A percentile compares a stretch with the other conserved stretches of the same genome.
These are phyloP conservation scores for Dovyalis caffra DNA, from an alignment of 345 rosid genomes.

Conservation along the genomic window DNA sequence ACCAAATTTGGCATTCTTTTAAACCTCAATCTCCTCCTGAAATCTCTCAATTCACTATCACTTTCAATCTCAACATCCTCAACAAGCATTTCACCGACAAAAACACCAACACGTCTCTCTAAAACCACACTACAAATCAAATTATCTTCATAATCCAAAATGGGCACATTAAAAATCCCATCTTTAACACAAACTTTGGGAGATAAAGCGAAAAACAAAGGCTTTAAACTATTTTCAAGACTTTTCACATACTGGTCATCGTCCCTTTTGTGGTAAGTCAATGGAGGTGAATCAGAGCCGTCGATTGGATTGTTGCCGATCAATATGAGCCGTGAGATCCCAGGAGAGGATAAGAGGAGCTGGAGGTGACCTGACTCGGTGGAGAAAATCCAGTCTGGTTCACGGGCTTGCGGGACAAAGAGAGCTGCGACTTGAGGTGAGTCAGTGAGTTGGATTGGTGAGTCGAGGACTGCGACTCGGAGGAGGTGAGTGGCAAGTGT, in stretches of 20 bases:
- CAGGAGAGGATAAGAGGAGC: slow-evolving; percentile 56
- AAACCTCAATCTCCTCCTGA: slow-evolving; percentile 81
- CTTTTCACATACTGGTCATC: slow-evolving; percentile 19
- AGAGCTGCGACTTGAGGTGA: slow-evolving; percentile 58
- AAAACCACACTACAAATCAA: slow-evolving; percentile 45
- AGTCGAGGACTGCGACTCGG: slow-evolving; percentile 79
- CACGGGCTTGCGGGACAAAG: slow-evolving; percentile 66
- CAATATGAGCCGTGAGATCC: slow-evolving; percentile 61
- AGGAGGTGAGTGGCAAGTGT: slow-evolving; percentile 32
- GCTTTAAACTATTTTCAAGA: slow-evolving; percentile 36
- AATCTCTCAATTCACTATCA: slow-evolving; percentile 38
- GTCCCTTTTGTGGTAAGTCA: slow-evolving; percentile 14
- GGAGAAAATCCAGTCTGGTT: slow-evolving; percentile 80
- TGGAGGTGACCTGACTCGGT: slow-evolving; percentile 87
- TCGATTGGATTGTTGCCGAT: slow-evolving; percentile 44
- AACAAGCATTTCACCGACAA: slow-evolving; percentile 74
- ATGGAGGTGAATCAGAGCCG: slow-evolving; percentile 14
- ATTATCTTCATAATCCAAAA: slow-evolving; percentile 62
- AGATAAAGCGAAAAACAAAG: slow-evolving; percentile 52
- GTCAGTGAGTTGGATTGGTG: slow-evolving; percentile 37
- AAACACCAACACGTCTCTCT: slow-evolving; percentile 50
- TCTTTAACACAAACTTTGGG: slow-evolving; percentile 33
- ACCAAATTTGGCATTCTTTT: slow-evolving; percentile 80
- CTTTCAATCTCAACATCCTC: slow-evolving; percentile 64
- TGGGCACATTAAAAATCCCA: slow-evolving; percentile 35